phyloP scores from a whole-genome alignment of 805 yeast species.

The Ogataea nonfermentans region DNA sequence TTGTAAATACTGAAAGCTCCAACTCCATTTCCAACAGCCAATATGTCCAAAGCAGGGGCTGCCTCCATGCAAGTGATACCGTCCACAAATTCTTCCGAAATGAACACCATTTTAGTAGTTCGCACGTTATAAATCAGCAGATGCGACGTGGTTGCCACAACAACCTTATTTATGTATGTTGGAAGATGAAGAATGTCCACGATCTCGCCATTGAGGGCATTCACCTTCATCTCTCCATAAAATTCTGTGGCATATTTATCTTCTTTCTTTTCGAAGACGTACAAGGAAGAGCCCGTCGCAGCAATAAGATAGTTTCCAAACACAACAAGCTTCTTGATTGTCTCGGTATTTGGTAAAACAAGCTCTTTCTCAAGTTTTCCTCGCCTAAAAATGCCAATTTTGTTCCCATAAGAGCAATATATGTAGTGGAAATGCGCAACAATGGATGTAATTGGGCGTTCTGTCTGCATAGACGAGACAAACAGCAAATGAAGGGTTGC shows the following conservation, averaged over 20 bases:
- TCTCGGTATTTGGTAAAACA: constrained; percentile 31
- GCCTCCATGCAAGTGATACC: constrained; percentile 69
- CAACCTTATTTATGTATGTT: constrained; percentile 86
- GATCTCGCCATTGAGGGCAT: constrained; percentile 67
- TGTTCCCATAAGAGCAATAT: constrained; percentile 69
- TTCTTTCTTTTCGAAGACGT: constrained; percentile 33
- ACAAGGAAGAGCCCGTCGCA: constrained; percentile 37
- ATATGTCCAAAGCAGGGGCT: constrained; percentile 83
- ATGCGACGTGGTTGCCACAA: constrained; percentile 70
- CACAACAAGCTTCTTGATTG: constrained; percentile 49
- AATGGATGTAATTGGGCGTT: constrained; percentile 64
- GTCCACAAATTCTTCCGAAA: constrained; percentile 45
- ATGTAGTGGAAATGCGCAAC: constrained; percentile 83
- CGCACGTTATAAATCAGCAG: constrained; percentile 69
- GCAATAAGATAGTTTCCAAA: constrained; percentile 82
- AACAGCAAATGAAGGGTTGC: constrained; percentile 80
- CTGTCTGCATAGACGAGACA: constrained; percentile 78
- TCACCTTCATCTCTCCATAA: constrained; percentile 60
- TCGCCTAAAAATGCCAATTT: constrained; percentile 76
- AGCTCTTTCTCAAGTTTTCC: constrained; percentile 59
- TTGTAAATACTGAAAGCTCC: constrained; percentile 71
- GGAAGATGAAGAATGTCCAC: constrained; percentile 78
- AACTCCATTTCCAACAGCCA: constrained; percentile 70
- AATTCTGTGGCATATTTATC: constrained; percentile 56
- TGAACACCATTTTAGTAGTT: constrained; percentile 67